Conservation (phyloP, 768 basidiomycete species). For the Auriculariales sp. region DNA sequence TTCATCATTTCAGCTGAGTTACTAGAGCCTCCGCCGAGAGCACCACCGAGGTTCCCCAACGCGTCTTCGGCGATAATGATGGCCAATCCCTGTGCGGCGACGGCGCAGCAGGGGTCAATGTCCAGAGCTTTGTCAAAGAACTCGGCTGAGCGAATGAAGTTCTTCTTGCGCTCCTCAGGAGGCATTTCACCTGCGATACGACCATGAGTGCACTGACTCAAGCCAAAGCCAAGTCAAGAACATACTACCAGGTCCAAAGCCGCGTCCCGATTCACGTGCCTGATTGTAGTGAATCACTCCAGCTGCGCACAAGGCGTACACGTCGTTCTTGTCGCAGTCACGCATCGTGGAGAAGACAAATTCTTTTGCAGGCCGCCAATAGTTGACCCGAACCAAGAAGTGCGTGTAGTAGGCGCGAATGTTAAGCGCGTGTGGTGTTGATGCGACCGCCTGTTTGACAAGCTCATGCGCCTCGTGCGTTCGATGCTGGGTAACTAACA, state of each 20-base stretch:
- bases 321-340: slow-evolving; percentile 72
- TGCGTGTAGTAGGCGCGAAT: slow-evolving; percentile 87
- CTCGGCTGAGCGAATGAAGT: slow-evolving; percentile 73
- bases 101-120: slow-evolving; percentile 71
- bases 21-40: no score
- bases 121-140: slow-evolving; percentile 86
- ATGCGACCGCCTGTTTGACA: slow-evolving; percentile 74
- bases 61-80: slow-evolving; percentile 90
- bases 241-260: slow-evolving; percentile 24
- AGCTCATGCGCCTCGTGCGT: slow-evolving; percentile 75
- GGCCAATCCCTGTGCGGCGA: slow-evolving; percentile 90
- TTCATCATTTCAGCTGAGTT: no score
- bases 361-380: slow-evolving; percentile 60
- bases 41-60: slow-evolving; percentile 60
- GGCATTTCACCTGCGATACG: no score
- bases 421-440: slow-evolving; percentile 67
- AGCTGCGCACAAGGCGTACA: slow-evolving; percentile 82
- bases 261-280: slow-evolving; percentile 67
- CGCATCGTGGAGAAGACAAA: slow-evolving; percentile 85
- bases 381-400: slow-evolving; percentile 73
- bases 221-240: background rate
- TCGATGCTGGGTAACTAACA: slow-evolving; percentile 54
- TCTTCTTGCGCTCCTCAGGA: slow-evolving; percentile 53
- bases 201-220: background rate
- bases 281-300: slow-evolving; percentile 79